A percentile compares a stretch with the other conserved stretches of the same genome.
Conservation (phyloP, 805 yeast genomes). For the Schwanniomyces sp. region DNA sequence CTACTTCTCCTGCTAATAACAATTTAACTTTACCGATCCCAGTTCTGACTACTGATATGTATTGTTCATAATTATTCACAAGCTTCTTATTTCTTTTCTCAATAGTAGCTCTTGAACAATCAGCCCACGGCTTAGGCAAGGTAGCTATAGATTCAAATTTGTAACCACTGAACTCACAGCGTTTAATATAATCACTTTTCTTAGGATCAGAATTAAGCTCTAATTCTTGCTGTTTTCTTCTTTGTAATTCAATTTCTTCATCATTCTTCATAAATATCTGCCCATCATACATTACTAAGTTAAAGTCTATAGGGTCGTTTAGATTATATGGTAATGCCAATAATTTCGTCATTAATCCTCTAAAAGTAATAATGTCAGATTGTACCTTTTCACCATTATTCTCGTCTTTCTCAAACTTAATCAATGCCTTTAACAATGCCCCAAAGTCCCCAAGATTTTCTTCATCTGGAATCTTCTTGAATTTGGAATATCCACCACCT, state of each 20-base stretch:
- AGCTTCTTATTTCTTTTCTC: constrained; percentile 61
- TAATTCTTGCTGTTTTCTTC: constrained; percentile 20
- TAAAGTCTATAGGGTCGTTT: constrained; percentile 57
- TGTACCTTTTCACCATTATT: constrained; percentile 44
- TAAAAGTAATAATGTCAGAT: constrained; percentile 74
- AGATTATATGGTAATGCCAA: constrained; percentile 64
- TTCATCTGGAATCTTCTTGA: constrained; percentile 54
- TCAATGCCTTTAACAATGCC: constrained; percentile 57
- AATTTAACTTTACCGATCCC: constrained; percentile 75
- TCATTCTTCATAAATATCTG: constrained; percentile 62
- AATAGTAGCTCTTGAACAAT: constrained; percentile 61
- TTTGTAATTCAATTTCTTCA: constrained; percentile 38
- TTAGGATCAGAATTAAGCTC: constrained; percentile 17
- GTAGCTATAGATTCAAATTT: constrained; percentile 84
- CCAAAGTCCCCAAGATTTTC: constrained; percentile 56
- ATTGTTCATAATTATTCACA: constrained; percentile 76
- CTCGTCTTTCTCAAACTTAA: constrained; percentile 50
- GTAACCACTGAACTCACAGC: constrained; percentile 66
- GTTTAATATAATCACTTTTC: constrained; percentile 29
- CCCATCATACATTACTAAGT: constrained; percentile 72
- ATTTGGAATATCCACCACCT: constrained; percentile 60
- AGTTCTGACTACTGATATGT: constrained; percentile 74
- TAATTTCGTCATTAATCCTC: constrained; percentile 79
- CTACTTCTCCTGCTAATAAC: constrained; percentile 86
- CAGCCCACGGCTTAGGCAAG: constrained; percentile 71